Base-by-base conservation (phyloP, 2,329 filamentous ascomycete genomes). In the Penicillium sp. region DNA sequence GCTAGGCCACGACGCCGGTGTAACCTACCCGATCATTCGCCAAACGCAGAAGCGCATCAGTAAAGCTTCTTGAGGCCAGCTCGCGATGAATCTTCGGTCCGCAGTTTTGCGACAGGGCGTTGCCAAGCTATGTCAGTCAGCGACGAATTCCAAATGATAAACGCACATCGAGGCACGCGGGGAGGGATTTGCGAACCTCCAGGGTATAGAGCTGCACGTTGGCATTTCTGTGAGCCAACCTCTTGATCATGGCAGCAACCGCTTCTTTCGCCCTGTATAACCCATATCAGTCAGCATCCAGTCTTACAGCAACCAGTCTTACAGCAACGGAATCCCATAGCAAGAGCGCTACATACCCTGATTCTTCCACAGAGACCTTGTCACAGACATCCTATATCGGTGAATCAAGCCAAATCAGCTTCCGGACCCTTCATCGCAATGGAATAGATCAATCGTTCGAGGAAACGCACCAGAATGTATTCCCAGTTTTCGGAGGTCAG, bases 171-270 rank as follows among this genome's bases (percentile, higher is more conserved):
- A 18, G 5, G 7, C 33, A 28, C 25, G 20, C 7, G 18, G 14
- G 10, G 44, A n/a, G 7, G 4, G 8, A 39, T 22, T 22, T 42
- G 64, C 75, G 40, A 67, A 89, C 86, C 80, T 95, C 90, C 54
- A 96, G 84, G 11, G 92, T 95, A 73, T 96, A 96, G 18, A 96
- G 84, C 75, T 96, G 92, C 24, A 96, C 92, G 71, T 96, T 96
- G 57, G 92, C 92, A 73, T 96, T 96, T 62, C 92, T 87, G 73
- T 96, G 91, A 50, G 91, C 90, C 49, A 96, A 81, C 38, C 92
- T 83, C 77, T 92, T 95, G 74, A 96, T 96, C 78, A 96, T 83
- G 67, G 90, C 88, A 66, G 90, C 88, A 48, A 95, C 89, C 13
- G 86, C 90, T 76, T 95, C 89, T 77, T 92, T 92, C 60, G 89